Evolutionary conservation across 2,329 filamentous ascomycete genomes (phyloP).

Genomic region (Juglanconis juglandina): DNA sequence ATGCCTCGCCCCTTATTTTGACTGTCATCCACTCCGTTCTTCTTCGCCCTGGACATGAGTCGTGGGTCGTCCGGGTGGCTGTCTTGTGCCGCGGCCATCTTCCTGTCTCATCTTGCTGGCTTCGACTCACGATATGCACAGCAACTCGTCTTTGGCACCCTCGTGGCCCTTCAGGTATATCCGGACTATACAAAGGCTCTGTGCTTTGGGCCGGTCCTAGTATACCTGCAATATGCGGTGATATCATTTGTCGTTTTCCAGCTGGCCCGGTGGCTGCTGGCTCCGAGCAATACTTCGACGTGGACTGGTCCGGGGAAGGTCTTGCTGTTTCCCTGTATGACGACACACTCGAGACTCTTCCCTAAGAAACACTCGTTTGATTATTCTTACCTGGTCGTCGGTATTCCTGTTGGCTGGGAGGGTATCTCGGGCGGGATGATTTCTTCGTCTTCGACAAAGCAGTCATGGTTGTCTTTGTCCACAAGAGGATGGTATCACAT

Average conservation of each 20-base stretch:
- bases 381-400: slow-evolving; percentile 68
- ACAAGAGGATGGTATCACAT: slow-evolving; percentile 54
- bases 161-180: neutral
- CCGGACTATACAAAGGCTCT: neutral
- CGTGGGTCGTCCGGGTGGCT: slow-evolving; percentile 7
- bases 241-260: neutral
- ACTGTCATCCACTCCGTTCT: neutral
- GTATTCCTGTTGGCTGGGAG: slow-evolving; percentile 62
- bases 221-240: neutral
- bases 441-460: slow-evolving; percentile 37
- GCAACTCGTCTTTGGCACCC: slow-evolving; percentile 7
- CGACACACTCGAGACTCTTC: slow-evolving; percentile 63
- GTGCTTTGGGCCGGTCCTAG: neutral
- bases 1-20: neutral
- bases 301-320: slow-evolving; percentile 28
- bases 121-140: slow-evolving; percentile 5
- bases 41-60: slow-evolving; percentile 12
- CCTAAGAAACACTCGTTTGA: slow-evolving; percentile 65
- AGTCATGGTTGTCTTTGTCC: slow-evolving; percentile 10
- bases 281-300: neutral
- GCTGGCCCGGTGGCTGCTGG: neutral
- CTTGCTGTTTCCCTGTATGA: slow-evolving; percentile 62
- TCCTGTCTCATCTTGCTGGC: slow-evolving; percentile 3
- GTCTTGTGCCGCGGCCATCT: slow-evolving; percentile 2
- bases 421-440: slow-evolving; percentile 55